phyloP scores from a whole-genome alignment of 306 rosid species.

The Prunus persica region DNA sequence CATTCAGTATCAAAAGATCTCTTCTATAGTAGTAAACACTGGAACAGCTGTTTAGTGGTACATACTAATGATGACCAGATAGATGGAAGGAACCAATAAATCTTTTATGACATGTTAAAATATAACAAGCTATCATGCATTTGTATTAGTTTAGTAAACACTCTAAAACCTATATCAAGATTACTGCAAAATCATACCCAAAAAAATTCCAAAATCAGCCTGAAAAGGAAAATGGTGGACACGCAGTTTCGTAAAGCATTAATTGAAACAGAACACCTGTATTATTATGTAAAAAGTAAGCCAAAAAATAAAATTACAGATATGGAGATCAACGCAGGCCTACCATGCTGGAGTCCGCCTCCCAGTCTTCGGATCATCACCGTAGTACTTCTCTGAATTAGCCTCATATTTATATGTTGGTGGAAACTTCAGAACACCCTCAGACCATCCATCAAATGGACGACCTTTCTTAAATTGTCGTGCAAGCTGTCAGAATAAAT shows the following conservation, averaged over 20 bases:
- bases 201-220: background rate
- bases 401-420: slow-evolving; percentile 90
- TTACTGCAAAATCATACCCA: background rate
- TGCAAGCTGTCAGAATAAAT: slow-evolving; percentile 57
- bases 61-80: background rate
- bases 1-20: background rate
- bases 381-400: slow-evolving; percentile 74
- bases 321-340: slow-evolving; percentile 23
- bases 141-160: background rate
- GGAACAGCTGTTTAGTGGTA: background rate
- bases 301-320: background rate
- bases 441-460: slow-evolving; percentile 90
- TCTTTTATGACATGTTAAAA: background rate
- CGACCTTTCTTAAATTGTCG: slow-evolving; percentile 61
- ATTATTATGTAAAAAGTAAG: background rate
- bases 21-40: background rate
- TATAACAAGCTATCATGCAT: background rate
- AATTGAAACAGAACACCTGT: background rate
- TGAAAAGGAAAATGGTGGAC: background rate
- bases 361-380: slow-evolving; percentile 71
- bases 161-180: background rate
- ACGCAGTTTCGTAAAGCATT: background rate
- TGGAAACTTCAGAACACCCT: slow-evolving; percentile 73
- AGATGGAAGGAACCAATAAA: background rate
- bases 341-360: slow-evolving; percentile 96